Evolutionary conservation across 306 rosid genomes (phyloP).

Genomic region (Trichosanthes truncata): DNA sequence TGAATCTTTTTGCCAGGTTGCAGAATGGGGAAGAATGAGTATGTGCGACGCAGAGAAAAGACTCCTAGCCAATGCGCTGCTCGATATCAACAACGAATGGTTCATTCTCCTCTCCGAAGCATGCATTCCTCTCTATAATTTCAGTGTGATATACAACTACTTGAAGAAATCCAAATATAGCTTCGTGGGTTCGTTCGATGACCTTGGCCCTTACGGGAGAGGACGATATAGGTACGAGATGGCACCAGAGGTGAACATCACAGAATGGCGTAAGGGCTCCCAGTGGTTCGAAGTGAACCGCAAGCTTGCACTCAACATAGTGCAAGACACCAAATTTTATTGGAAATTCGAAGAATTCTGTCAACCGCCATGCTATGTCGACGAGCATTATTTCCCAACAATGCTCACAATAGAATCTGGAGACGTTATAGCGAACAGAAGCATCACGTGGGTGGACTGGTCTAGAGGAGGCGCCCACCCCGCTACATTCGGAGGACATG

Average conservation of each 20-base stretch:
- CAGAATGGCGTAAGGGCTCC: slow-evolving; percentile 90
- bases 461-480: slow-evolving; percentile 98
- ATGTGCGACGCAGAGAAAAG: slow-evolving; percentile 95
- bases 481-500: slow-evolving; percentile 62
- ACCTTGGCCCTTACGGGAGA: slow-evolving; percentile 76
- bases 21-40: slow-evolving; percentile 97
- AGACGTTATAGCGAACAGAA: slow-evolving; percentile 53
- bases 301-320: slow-evolving; percentile 57
- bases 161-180: slow-evolving; percentile 54
- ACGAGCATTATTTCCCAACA: slow-evolving; percentile 95
- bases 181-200: slow-evolving; percentile 71
- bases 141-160: slow-evolving; percentile 45
- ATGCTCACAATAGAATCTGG: slow-evolving; percentile 66
- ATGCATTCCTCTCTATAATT: slow-evolving; percentile 81
- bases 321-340: slow-evolving; percentile 50
- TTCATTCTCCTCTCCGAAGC: slow-evolving; percentile 83
- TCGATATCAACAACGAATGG: slow-evolving; percentile 76
- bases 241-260: slow-evolving; percentile 63
- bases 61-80: slow-evolving; percentile 87
- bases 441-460: slow-evolving; percentile 98
- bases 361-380: slow-evolving; percentile 77
- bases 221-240: slow-evolving; percentile 68
- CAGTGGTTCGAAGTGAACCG: slow-evolving; percentile 90
- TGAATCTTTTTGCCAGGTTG: slow-evolving; percentile 30
- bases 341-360: slow-evolving; percentile 55